Evolutionary conservation across 148 eudicot genomes (phyloP), one percentile per base, ranked within the genome.

Genomic region (Dianthus caryophyllus): DNA sequence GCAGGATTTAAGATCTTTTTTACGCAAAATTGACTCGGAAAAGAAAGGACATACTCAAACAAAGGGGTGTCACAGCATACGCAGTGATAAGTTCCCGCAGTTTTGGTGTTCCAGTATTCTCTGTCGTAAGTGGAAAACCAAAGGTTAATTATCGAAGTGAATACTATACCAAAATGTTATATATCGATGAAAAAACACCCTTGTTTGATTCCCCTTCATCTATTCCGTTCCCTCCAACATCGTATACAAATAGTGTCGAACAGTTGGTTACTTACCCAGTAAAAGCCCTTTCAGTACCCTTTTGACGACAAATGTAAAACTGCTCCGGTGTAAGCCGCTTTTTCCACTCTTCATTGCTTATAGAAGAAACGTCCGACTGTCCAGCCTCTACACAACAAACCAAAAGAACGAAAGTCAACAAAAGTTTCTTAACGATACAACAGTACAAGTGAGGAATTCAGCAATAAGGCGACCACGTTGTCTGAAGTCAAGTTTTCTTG

Each of bases 201-300:
- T 33, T 33, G 7, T 7, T 33, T 2, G 38, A 33, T 7, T 33
- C 38, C 38, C 38, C 38, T 33, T 7, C 38, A 33, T 33, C 38
- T 7, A 7, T 33, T 33, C 38, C 38, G 38, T 33, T 33, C 38
- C 4, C 3, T 33, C 38, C 38, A 2, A 33, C 7, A 33, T 33
- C 38, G 4, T 33, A 33, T 33, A 2, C 38, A 33, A 2, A 33
- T 7, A 33, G 38, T 33, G 38, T 33, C 38, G 3, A 33, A 33
- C 3, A 2, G 38, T 33, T 7, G 7, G 38, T 33, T 33, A 7
- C 73, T 69, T 78, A 92, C 96, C 97, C 96, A 66, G 86, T 83
- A 71, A 92, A 92, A 71, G 97, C 85, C 78, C 96, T 85, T 80
- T 89, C 97, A 1, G 96, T 92, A 50, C 97, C 96, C 85, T 92